phyloP scores from a whole-genome alignment of 2,329 filamentous ascomycete species.

The Emericellopsis cladophorae region DNA sequence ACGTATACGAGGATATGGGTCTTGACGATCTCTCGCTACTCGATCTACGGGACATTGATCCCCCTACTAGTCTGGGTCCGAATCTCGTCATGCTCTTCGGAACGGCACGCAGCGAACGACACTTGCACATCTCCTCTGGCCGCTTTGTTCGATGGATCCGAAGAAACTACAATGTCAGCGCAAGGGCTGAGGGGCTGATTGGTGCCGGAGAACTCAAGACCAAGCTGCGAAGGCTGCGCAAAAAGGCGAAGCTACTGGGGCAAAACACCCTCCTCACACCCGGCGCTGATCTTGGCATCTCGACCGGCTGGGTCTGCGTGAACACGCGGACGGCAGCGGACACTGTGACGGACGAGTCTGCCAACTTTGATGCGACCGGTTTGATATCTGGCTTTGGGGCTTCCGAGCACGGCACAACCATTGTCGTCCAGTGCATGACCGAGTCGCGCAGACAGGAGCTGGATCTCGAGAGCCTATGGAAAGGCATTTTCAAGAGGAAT shows the following conservation, averaged over 20 bases:
- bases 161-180: slow-evolving; percentile 55
- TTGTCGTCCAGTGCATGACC: slow-evolving; percentile 47
- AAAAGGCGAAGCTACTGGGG: slow-evolving; percentile 69
- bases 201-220: slow-evolving; percentile 86
- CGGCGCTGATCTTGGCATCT: slow-evolving; percentile 69
- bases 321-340: slow-evolving; percentile 61
- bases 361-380: slow-evolving; percentile 32
- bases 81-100: slow-evolving; percentile 89
- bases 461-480: slow-evolving; percentile 40
- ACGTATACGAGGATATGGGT: slow-evolving; percentile 73
- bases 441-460: slow-evolving; percentile 38
- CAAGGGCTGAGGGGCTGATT: slow-evolving; percentile 76
- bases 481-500: slow-evolving; percentile 22
- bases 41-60: slow-evolving; percentile 74
- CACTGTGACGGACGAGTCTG: slow-evolving; percentile 26
- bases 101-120: slow-evolving; percentile 82
- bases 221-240: slow-evolving; percentile 68
- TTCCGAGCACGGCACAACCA: slow-evolving; percentile 31
- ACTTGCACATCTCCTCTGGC: slow-evolving; percentile 83
- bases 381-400: slow-evolving; percentile 68
- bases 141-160: slow-evolving; percentile 81
- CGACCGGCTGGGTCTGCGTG: slow-evolving; percentile 93
- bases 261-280: slow-evolving; percentile 53
- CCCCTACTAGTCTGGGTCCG: slow-evolving; percentile 74
- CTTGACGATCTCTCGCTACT: slow-evolving; percentile 70